phyloP scores from a whole-genome alignment of 1,284 basidiomycete species.

The Rhodotorula sp. region DNA sequence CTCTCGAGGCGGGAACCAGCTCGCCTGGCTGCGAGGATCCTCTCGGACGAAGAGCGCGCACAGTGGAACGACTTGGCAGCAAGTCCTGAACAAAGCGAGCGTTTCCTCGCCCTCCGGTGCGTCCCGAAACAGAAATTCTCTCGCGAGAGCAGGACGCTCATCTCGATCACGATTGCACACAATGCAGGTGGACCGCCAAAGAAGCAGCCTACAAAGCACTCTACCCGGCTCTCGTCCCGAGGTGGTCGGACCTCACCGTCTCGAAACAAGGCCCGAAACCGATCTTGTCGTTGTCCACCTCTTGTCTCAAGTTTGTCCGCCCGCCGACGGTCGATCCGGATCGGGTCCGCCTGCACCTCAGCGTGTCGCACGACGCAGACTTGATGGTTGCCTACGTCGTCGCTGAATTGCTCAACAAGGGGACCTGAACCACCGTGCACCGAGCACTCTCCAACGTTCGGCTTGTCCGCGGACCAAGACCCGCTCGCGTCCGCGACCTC shows the following conservation, averaged over 20 bases:
- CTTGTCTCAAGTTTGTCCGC: not conserved
- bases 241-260: slow-evolving; percentile 43
- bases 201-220: slow-evolving; percentile 48
- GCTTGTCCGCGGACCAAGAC: not conserved
- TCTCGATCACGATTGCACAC: too few species aligned
- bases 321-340: too few species aligned
- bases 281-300: slow-evolving; percentile 6
- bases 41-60: slow-evolving; percentile 21
- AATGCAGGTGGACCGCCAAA: slow-evolving; percentile 46
- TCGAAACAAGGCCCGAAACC: slow-evolving; percentile 24
- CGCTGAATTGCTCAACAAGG: slow-evolving; percentile 8
- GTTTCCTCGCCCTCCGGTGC: slow-evolving; percentile 39
- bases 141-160: not conserved
- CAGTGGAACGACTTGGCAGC: not conserved
- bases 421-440: not conserved
- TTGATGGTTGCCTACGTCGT: slow-evolving; percentile 40
- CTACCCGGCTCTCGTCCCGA: slow-evolving; percentile 27
- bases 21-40: slow-evolving; percentile 38
- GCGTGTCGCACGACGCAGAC: slow-evolving; percentile 42
- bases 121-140: not conserved
- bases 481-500: not conserved
- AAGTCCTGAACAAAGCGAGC: not conserved
- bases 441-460: too few species aligned
- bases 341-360: slow-evolving; percentile 27
- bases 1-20: slow-evolving; percentile 22